A percentile compares a stretch with the other conserved stretches of the same genome.
phyloP scores from a whole-genome alignment of 495 filamentous ascomycete species.

The Achaetomiella virescens region DNA sequence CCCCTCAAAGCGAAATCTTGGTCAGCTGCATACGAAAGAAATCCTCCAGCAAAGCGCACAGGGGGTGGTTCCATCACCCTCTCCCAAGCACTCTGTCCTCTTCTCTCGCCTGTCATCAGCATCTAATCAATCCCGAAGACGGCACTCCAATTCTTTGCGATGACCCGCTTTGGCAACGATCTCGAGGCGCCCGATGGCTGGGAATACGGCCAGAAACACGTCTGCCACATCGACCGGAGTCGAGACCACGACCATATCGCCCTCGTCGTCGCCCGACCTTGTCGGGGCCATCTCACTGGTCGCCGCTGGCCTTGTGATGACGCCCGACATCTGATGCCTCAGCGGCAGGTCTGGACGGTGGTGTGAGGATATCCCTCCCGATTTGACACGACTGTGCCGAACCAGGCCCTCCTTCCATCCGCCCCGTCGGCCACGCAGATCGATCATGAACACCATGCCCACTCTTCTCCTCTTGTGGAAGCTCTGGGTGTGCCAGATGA shows the following conservation, averaged over 20 bases:
- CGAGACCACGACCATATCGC: not conserved
- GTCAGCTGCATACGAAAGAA: not conserved
- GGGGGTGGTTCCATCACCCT: too few species aligned
- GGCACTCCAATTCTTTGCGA: too few species aligned
- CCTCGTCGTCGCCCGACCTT: not conserved
- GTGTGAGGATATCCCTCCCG: not conserved
- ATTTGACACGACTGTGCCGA: not conserved
- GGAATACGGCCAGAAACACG: too few species aligned
- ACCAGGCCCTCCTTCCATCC: not conserved
- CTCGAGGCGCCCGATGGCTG: not conserved
- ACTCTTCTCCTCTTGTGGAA: not conserved
- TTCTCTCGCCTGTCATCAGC: too few species aligned
- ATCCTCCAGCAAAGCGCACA: too few species aligned
- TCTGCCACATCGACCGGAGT: not conserved
- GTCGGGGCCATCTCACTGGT: not conserved
- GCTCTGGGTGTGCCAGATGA: not conserved
- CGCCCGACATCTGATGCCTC: not conserved
- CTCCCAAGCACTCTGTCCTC: too few species aligned
- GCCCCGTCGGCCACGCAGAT: not conserved
- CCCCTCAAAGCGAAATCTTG: conserved; percentile 1
- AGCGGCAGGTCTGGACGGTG: not conserved
- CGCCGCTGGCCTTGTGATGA: conserved; percentile 1
- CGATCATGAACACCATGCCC: not conserved
- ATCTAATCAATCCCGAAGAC: too few species aligned
- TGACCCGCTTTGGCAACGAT: too few species aligned